phyloP scores from a whole-genome alignment of 176 grass and related monocot genomes.

The Zea luxurians region DNA sequence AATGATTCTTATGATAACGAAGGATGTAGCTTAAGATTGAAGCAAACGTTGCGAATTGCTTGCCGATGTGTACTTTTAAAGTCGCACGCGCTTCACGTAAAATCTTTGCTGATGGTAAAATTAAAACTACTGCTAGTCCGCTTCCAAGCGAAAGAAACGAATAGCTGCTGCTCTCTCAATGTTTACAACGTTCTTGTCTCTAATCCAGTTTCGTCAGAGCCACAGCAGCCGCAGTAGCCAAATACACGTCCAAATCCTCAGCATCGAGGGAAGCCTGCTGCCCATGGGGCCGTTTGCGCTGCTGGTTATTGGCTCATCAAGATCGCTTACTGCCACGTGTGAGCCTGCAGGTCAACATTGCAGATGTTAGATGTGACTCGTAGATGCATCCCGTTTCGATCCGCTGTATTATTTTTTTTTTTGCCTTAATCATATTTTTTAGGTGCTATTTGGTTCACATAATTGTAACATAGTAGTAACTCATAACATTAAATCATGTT shows the following conservation, averaged over 20 bases:
- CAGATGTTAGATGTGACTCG: background rate
- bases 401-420: background rate
- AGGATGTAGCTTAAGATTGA: no score
- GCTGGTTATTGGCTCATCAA: slow-evolving; percentile 12
- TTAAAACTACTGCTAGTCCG: background rate
- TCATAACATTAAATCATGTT: no score
- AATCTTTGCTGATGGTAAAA: background rate
- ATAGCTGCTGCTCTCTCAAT: slow-evolving; percentile 4
- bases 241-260: slow-evolving; percentile 12
- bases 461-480: no score
- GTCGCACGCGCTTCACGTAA: background rate
- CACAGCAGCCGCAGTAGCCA: slow-evolving; percentile 26
- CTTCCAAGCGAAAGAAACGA: background rate
- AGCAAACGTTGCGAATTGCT: no score
- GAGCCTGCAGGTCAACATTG: slow-evolving; percentile 36
- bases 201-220: slow-evolving; percentile 1
- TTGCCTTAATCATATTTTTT: background rate
- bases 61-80: background rate
- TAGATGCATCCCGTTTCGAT: background rate
- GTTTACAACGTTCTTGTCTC: background rate
- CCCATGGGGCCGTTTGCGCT: slow-evolving; percentile 27
- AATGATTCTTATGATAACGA: no score
- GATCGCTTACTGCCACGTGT: slow-evolving; percentile 39
- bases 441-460: no score
- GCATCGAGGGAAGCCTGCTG: background rate